Percentiles rank a stretch among this genome's conserved stretches.
Conservation (phyloP, 768 basidiomycete genomes). For the Harrya chromipes region DNA sequence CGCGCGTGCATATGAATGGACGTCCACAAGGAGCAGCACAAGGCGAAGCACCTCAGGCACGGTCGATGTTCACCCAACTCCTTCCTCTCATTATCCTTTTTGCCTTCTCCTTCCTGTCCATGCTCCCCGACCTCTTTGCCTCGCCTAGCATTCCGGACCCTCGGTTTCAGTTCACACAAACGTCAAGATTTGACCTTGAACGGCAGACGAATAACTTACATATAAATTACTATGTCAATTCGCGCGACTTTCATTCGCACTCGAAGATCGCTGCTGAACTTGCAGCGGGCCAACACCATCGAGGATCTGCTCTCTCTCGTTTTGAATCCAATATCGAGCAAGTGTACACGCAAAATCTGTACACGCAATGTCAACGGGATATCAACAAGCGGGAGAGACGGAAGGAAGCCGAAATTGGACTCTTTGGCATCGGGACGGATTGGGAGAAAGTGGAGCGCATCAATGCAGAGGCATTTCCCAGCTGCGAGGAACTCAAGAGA, state of each 20-base stretch:
- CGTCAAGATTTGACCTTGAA: slow-evolving; percentile 62
- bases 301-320: slow-evolving; percentile 37
- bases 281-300: slow-evolving; percentile 40
- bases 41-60: slow-evolving; percentile 42
- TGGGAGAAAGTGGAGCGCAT: slow-evolving; percentile 84
- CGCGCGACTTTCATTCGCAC: slow-evolving; percentile 70
- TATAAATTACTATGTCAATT: slow-evolving; percentile 83
- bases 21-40: slow-evolving; percentile 34
- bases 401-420: slow-evolving; percentile 74
- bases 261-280: slow-evolving; percentile 72
- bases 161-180: slow-evolving; percentile 63
- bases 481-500: slow-evolving; percentile 74
- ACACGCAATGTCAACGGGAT: slow-evolving; percentile 67
- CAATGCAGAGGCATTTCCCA: slow-evolving; percentile 63
- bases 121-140: slow-evolving; percentile 74
- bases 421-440: slow-evolving; percentile 91
- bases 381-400: slow-evolving; percentile 63
- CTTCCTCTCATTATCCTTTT: slow-evolving; percentile 84
- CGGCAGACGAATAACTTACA: slow-evolving; percentile 68
- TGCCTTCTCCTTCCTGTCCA: slow-evolving; percentile 77
- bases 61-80: slow-evolving; percentile 70
- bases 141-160: slow-evolving; percentile 73
- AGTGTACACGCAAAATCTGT: slow-evolving; percentile 67
- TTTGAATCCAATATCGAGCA: slow-evolving; percentile 82
- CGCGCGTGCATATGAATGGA: slow-evolving; percentile 48